Base-by-base conservation (phyloP, 2,329 filamentous ascomycete species). In the Fusarium sp. region DNA sequence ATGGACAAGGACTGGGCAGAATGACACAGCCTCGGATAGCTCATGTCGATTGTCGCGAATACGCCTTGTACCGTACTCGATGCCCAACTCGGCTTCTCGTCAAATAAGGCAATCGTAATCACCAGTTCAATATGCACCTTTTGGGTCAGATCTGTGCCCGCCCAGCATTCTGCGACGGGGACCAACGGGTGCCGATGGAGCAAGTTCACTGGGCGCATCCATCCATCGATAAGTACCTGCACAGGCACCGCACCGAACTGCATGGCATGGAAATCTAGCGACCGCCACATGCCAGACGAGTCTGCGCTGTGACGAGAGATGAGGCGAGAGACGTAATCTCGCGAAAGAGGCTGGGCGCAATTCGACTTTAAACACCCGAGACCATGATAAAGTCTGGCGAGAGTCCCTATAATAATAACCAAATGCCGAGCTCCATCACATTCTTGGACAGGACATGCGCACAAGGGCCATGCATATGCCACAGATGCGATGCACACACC, bases 201-300 rank as follows among this genome's bases (percentile, higher is more conserved):
- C 65, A 60, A 70, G 47, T 65, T 76, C 62, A 33, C 66, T 60
- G 43, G 63, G 54, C 66, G 65, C 68, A 78, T 78, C 63, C 68
- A 78, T 78, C 63, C 47, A 47, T 47, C 14, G 43, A 47, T 47
- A 47, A 47, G 43, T 47, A 47, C 43, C 43, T 47, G 43, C 43
- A 14, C 43, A 47, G 43, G 47, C 47, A 47, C 43, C 56, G 63
- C 68, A 70, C 45, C 47, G 63, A 66, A 70, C 66, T 25, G 27
- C 27, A 54, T 32, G 27, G 60, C 70, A 69, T 47, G 45, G 37
- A 72, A 68, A 76, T 75, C 70, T 74, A 78, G 63, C 43, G 72
- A 71, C 73, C 63, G 76, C 76, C 76, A 74, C 67, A 74, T 72
- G 64, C 66, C 72, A 76, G 69, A 78, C 50, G 59, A 60, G 52